Evolutionary conservation across 257 asterid genomes (phyloP).

Genomic region (Galeopsis tetrahit): DNA sequence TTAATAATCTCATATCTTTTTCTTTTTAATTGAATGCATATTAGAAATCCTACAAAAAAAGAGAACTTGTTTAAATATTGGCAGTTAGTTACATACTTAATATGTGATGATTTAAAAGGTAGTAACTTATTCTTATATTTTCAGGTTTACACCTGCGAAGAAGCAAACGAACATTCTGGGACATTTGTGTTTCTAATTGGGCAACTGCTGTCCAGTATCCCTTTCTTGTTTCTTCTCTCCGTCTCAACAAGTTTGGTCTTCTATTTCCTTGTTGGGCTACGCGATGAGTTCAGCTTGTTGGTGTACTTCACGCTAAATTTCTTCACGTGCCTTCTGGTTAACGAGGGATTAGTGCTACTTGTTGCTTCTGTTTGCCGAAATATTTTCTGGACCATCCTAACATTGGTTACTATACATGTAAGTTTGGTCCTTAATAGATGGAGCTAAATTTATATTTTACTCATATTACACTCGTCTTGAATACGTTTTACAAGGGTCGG

Average conservation of each 20-base stretch:
- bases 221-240: conserved; percentile 92
- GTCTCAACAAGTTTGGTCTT: conserved; percentile 85
- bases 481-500: not conserved
- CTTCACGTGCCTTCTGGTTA: conserved; percentile 85
- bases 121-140: conserved; percentile 17
- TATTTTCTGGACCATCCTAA: conserved; percentile 72
- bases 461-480: not conserved
- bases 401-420: conserved; percentile 74
- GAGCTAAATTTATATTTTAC: not conserved
- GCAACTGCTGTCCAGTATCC: conserved; percentile 86
- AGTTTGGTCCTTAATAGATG: conserved; percentile 39
- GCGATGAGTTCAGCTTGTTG: conserved; percentile 81
- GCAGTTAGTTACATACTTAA: not conserved
- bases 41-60: not conserved
- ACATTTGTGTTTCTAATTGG: conserved; percentile 79
- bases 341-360: conserved; percentile 84
- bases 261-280: conserved; percentile 90
- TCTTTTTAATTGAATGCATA: not conserved
- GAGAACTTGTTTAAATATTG: not conserved
- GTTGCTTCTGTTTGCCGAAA: conserved; percentile 69
- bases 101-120: not conserved
- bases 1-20: not conserved
- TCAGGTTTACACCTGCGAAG: conserved; percentile 85
- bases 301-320: conserved; percentile 81
- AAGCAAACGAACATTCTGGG: conserved; percentile 88